These are phyloP conservation scores for Cryptococcus wingfieldii DNA, from an alignment of 1,284 basidiomycete species.

Conservation along the genomic window DNA sequence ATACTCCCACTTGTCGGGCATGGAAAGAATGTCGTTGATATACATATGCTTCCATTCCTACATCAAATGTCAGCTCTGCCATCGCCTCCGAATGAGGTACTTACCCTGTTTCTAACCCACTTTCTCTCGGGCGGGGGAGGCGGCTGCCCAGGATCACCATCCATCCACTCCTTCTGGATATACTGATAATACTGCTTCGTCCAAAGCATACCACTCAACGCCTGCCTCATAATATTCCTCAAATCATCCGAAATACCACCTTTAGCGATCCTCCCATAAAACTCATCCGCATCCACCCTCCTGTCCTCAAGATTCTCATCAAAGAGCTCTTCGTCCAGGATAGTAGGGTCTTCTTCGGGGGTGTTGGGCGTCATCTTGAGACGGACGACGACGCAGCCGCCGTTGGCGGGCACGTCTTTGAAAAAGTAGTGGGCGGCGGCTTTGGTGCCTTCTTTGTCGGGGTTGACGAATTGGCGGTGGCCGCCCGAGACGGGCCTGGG, in stretches of 20 bases:
- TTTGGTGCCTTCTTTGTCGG: conserved; percentile 84
- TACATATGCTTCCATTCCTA: conserved; percentile 93
- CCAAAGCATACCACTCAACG: conserved; percentile 98
- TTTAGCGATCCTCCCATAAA: conserved; percentile 75
- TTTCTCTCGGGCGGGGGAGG: conserved; percentile 88
- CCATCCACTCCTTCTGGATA: conserved; percentile 91
- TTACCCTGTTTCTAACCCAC: conserved; percentile 72
- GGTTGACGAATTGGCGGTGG: conserved; percentile 67
- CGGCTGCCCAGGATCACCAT: conserved; percentile 91
- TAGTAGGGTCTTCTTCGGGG: conserved; percentile 67
- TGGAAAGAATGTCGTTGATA: conserved; percentile 90
- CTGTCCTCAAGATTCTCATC: conserved; percentile 85
- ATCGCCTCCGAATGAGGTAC: conserved; percentile 18
- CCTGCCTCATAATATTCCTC: conserved; percentile 93
- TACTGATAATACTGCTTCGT: conserved; percentile 97
- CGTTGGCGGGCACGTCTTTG: conserved; percentile 76
- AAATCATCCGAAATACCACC: conserved; percentile 86
- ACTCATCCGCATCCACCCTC: conserved; percentile 89
- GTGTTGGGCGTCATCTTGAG: conserved; percentile 82
- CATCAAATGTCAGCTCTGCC: not conserved
- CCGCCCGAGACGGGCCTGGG: conserved; percentile 33
- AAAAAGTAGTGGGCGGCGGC: conserved; percentile 88
- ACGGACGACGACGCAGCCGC: conserved; percentile 92
- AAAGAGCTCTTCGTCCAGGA: conserved; percentile 85
- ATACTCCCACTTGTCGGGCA: conserved; percentile 99